A percentile compares a stretch with the other conserved stretches of the same genome.
Evolutionary conservation across 1,284 basidiomycete genomes (phyloP).

Genomic region (Trichosporon ovoides): DNA sequence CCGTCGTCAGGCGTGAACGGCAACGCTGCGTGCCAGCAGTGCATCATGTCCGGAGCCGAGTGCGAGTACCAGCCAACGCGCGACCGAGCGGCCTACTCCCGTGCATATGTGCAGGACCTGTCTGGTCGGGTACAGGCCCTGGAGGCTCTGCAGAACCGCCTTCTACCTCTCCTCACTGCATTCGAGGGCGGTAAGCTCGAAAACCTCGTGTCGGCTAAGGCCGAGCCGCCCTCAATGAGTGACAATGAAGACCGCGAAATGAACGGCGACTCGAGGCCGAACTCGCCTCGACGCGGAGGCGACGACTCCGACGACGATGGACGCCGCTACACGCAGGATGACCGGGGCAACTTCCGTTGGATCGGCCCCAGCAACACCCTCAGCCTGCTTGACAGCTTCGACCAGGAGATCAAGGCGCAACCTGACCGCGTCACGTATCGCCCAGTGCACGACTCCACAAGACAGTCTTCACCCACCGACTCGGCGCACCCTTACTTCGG

Average conservation of each 20-base stretch:
- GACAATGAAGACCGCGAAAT: constrained; percentile 11
- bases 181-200: constrained; percentile 29
- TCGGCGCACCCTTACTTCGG: constrained; percentile 64
- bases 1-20: constrained; percentile 12
- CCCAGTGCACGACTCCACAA: constrained; percentile 10
- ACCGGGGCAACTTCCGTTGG: constrained; percentile 84
- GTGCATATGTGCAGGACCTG: constrained; percentile 46
- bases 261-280: constrained; percentile 34
- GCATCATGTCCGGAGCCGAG: constrained; percentile 32
- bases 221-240: not conserved
- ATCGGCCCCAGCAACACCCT: constrained; percentile 85
- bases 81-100: constrained; percentile 43
- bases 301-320: constrained; percentile 52
- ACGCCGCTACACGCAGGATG: constrained; percentile 49
- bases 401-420: constrained; percentile 27
- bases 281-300: constrained; percentile 26
- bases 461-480: not conserved
- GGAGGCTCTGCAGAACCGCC: constrained; percentile 32
- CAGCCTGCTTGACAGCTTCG: constrained; percentile 80
- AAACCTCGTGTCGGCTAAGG: not conserved
- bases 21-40: constrained; percentile 37
- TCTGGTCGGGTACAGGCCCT: constrained; percentile 42
- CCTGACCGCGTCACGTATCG: constrained; percentile 15
- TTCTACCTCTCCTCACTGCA: constrained; percentile 37
- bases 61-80: constrained; percentile 45